These are phyloP conservation scores for Phytophthora quininea DNA, from an alignment of 352 stramenopile species.

Conservation along the genomic window DNA sequence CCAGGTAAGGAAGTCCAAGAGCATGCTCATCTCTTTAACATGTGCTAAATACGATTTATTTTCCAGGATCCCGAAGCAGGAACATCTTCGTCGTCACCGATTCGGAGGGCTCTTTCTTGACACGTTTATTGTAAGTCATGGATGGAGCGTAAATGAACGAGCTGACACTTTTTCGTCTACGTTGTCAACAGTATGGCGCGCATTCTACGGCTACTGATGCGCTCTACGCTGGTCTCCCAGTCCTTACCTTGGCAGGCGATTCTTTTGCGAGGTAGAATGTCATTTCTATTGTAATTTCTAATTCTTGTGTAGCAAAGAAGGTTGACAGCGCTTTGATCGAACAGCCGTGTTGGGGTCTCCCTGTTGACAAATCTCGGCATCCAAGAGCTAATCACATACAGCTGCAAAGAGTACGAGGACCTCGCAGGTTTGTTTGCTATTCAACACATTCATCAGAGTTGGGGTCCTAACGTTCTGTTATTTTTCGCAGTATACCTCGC, in stretches of 20 bases:
- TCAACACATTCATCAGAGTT: too few relatives aligned
- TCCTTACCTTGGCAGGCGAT: constrained; percentile 84
- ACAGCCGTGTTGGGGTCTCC: constrained; percentile 58
- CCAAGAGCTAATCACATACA: constrained; percentile 45
- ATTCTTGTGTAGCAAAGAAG: too few relatives aligned
- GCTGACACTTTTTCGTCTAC: too few relatives aligned
- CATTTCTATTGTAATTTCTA: too few relatives aligned
- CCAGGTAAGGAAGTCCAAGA: constrained; percentile 30
- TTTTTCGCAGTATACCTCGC: constrained; percentile 38
- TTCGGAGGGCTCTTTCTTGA: constrained; percentile 91
- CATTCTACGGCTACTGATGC: constrained; percentile 93
- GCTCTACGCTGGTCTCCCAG: constrained; percentile 83
- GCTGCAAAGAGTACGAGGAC: constrained; percentile 54
- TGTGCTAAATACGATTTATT: constrained; percentile 4
- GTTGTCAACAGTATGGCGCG: constrained; percentile 79
- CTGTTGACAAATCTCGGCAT: constrained; percentile 48
- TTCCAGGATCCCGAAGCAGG: constrained; percentile 58
- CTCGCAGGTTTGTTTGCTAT: constrained; percentile 38
- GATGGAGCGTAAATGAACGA: not conserved
- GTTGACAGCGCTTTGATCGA: not conserved
- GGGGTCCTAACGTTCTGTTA: too few relatives aligned
- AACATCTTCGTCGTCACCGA: constrained; percentile 81
- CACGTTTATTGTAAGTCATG: constrained; percentile 74
- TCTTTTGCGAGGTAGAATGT: constrained; percentile 53
- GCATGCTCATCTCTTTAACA: not conserved